These are phyloP conservation scores for Penicillium italicum DNA, from an alignment of 2,329 filamentous ascomycete species.

Conservation along the genomic window DNA sequence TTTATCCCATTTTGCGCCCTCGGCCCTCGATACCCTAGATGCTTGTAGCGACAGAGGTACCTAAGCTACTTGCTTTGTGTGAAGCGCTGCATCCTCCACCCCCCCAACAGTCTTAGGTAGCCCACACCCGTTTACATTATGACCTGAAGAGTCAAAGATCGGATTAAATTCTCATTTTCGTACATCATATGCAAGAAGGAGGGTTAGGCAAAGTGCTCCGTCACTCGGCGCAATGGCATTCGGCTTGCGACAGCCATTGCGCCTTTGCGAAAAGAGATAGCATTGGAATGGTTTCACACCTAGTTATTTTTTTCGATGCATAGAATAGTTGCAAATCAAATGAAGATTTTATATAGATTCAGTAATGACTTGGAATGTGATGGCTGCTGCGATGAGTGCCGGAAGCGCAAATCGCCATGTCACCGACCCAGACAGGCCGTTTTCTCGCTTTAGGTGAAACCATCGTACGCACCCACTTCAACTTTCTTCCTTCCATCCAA, in stretches of 20 bases:
- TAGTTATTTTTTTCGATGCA: background rate
- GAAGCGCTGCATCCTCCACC: background rate
- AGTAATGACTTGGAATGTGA: conserved; percentile 15
- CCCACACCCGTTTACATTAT: background rate
- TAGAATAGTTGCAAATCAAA: background rate
- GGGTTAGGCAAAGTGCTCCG: conserved; percentile 16
- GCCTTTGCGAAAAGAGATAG: conserved; percentile 21
- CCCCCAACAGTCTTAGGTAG: background rate
- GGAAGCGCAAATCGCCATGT: conserved; percentile 32
- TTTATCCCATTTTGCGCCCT: conserved; percentile 1
- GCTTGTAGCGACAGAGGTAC: conserved; percentile 1
- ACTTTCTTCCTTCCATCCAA: conserved; percentile 22
- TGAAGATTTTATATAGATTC: background rate
- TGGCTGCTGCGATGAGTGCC: conserved; percentile 20
- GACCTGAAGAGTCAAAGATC: background rate
- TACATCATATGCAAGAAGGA: background rate
- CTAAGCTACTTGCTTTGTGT: conserved; percentile 2
- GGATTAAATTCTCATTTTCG: conserved; percentile 2
- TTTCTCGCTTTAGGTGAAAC: conserved; percentile 45
- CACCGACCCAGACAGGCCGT: conserved; percentile 30
- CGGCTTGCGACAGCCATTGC: conserved; percentile 26
- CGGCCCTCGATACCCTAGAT: background rate
- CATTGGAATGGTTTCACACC: background rate
- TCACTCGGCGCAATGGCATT: conserved; percentile 24
- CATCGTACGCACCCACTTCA: conserved; percentile 35